phyloP scores from a whole-genome alignment of 371 early-diverging fungal genomes.

The Mucor racemosus region DNA sequence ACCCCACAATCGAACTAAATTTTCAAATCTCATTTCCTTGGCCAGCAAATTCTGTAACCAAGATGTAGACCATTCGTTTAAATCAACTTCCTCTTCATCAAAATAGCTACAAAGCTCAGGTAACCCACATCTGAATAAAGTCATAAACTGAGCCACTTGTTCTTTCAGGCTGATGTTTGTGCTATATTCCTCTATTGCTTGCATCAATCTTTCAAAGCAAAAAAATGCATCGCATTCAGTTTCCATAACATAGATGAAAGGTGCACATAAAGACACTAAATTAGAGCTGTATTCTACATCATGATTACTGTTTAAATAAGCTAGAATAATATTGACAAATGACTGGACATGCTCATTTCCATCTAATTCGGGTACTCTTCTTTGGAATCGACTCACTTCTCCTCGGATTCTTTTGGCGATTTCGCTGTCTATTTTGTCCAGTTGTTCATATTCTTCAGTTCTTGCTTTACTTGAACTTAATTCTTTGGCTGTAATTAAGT shows the following conservation, averaged over 20 bases:
- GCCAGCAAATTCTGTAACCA: constrained; percentile 84
- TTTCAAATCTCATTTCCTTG: constrained; percentile 81
- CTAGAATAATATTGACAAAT: constrained; percentile 84
- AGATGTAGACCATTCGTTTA: constrained; percentile 90
- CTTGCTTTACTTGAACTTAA: constrained; percentile 70
- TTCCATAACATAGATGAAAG: constrained; percentile 77
- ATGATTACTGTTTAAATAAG: constrained; percentile 80
- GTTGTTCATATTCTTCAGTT: constrained; percentile 72
- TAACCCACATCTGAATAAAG: constrained; percentile 73
- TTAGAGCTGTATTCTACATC: constrained; percentile 78
- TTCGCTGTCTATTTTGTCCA: constrained; percentile 79
- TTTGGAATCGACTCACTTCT: constrained; percentile 82
- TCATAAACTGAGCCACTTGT: constrained; percentile 83
- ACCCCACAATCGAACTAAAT: constrained; percentile 84
- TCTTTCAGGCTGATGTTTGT: constrained; percentile 60
- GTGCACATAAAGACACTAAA: constrained; percentile 83
- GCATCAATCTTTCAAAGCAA: constrained; percentile 79
- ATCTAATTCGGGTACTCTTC: constrained; percentile 44
- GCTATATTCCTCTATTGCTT: constrained; percentile 68
- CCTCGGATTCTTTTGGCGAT: constrained; percentile 85
- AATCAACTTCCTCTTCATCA: constrained; percentile 94
- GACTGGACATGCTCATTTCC: constrained; percentile 41
- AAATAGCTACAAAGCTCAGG: constrained; percentile 87
- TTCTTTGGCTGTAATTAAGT: constrained; percentile 66
- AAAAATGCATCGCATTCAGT: constrained; percentile 83